Base-by-base conservation (phyloP, 768 basidiomycete genomes). In the Tephrocybe sp. region DNA sequence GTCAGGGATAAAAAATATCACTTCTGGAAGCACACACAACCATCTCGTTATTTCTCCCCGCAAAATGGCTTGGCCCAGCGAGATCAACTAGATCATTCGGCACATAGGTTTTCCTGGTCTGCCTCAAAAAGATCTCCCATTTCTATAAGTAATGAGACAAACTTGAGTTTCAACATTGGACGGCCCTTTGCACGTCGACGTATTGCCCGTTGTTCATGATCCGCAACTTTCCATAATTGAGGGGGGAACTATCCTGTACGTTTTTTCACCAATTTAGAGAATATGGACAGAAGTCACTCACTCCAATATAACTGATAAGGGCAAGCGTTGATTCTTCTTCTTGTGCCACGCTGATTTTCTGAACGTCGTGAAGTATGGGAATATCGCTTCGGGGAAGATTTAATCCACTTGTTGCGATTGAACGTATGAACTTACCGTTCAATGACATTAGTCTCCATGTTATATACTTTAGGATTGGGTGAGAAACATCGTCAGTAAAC, bases 61-160 rank as follows among this genome's bases (percentile, higher is more conserved):
- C 89, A 47, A 91, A 90, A 67, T 90, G 88, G 60, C 86, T 88
- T 7, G 84, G 82, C 0, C 90, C 90, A 1, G 88, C 84, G 57
- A 90, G 88, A 57, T 90, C 85, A 18, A 88, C 80, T 10, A 72
- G 54, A 11, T 69, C 68, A 60, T 84, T 87, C 8, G 87, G 83
- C 73, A 83, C 77, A 61, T 88, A 91, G 1, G 83, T 89, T 56
- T 88, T 87, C 42, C 84, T 82, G 22, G 18, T 22, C 10, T 60
- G 63, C 15, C 18, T 40, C n/a, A 36, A 30, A 19, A n/a, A 47
- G 40, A 47, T 22, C 13, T n/a, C n/a, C n/a, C n/a, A n/a, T 9
- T 3, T n/a, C 21, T 10, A 19, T 18, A 8, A 53, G n/a, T 63
- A 19, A 50, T 16, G 27, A 55, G 15, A 53, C 47, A 2, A 53